A percentile compares a stretch with the other conserved stretches of the same genome.
Conservation (phyloP, 768 basidiomycete genomes). For the Boletus sp. region DNA sequence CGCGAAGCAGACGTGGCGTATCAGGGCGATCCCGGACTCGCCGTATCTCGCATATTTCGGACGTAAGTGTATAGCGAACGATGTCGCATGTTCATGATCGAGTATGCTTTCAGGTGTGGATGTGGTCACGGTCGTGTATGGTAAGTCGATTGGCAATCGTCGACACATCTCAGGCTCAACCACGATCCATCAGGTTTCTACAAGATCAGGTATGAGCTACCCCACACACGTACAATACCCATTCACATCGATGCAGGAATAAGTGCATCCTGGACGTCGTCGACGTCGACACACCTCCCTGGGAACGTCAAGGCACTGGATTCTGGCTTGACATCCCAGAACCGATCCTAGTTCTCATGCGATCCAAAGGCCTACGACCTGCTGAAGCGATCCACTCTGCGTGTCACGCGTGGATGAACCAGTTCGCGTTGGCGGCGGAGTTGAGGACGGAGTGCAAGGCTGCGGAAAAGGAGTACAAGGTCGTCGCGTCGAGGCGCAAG, state of each 20-base stretch:
- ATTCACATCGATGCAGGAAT: slow-evolving; percentile 39
- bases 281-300: slow-evolving; percentile 74
- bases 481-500: slow-evolving; percentile 50
- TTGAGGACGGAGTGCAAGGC: slow-evolving; percentile 82
- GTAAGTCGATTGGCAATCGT: slow-evolving; percentile 35
- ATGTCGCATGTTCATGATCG: background rate
- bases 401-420: slow-evolving; percentile 78
- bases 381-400: slow-evolving; percentile 86
- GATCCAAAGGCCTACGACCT: slow-evolving; percentile 52
- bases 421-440: slow-evolving; percentile 65
- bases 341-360: slow-evolving; percentile 49
- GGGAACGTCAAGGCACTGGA: slow-evolving; percentile 70
- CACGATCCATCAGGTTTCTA: slow-evolving; percentile 57
- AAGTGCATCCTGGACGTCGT: slow-evolving; percentile 70
- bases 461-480: slow-evolving; percentile 67
- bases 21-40: slow-evolving; percentile 59
- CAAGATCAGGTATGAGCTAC: slow-evolving; percentile 58
- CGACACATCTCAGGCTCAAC: background rate
- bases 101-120: slow-evolving; percentile 46
- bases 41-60: slow-evolving; percentile 66
- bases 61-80: slow-evolving; percentile 40
- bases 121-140: slow-evolving; percentile 69
- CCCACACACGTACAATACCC: background rate
- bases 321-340: slow-evolving; percentile 78
- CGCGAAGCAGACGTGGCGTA: slow-evolving; percentile 71